Percentiles rank a stretch among this genome's conserved stretches.
Evolutionary conservation across 1,284 basidiomycete species (phyloP).

Genomic region (Vanrija sp.): DNA sequence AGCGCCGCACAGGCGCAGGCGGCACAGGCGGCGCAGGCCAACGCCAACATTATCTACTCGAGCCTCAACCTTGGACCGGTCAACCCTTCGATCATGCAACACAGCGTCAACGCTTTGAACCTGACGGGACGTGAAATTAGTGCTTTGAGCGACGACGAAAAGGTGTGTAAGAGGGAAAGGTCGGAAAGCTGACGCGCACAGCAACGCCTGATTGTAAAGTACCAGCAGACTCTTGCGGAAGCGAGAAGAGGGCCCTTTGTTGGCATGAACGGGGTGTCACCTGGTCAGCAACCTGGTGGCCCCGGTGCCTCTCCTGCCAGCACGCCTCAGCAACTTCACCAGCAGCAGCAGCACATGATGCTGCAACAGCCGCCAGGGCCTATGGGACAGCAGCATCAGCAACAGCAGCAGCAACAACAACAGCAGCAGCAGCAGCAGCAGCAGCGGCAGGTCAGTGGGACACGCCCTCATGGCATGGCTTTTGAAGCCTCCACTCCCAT

Average conservation of each 20-base stretch:
- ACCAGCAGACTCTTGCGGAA: too few species aligned
- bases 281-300: background rate
- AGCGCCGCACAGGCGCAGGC: background rate
- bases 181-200: conserved; percentile 8
- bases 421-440: conserved; percentile 14
- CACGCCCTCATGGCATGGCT: conserved; percentile 14
- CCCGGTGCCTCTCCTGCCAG: conserved; percentile 11
- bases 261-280: too few species aligned
- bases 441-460: conserved; percentile 18
- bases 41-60: conserved; percentile 29
- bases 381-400: conserved; percentile 1
- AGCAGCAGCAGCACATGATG: conserved; percentile 12
- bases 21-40: background rate
- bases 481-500: conserved; percentile 23
- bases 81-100: conserved; percentile 32
- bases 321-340: conserved; percentile 14
- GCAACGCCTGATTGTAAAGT: conserved; percentile 19
- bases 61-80: conserved; percentile 30
- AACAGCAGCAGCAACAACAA: conserved; percentile 7
- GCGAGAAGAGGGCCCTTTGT: too few species aligned
- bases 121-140: conserved; percentile 30
- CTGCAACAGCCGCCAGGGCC: conserved; percentile 9
- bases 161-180: conserved; percentile 20
- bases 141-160: conserved; percentile 32
- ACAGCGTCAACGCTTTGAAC: conserved; percentile 27